phyloP scores from a whole-genome alignment of 1,139 yeast species.

The Meyerozyma elateridarum region DNA sequence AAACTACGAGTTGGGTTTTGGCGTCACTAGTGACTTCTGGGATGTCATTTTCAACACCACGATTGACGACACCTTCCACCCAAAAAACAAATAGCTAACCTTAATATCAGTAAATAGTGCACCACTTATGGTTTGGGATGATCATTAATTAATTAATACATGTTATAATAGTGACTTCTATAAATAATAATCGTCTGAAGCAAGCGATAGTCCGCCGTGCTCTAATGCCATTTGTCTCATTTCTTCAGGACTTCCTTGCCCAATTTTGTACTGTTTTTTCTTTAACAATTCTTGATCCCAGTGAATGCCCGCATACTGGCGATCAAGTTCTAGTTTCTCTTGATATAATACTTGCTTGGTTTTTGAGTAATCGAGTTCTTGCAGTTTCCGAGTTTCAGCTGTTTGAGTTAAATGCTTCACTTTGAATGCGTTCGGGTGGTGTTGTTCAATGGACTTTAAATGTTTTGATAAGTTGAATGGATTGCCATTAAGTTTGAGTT shows the following conservation, averaged over 20 bases:
- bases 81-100: conserved; percentile 9
- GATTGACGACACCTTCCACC: conserved; percentile 30
- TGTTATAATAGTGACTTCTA: too few species aligned
- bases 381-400: too few species aligned
- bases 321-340: neutral
- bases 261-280: conserved; percentile 1
- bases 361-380: too few species aligned
- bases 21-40: conserved; percentile 93
- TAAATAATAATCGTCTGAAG: neutral
- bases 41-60: conserved; percentile 82
- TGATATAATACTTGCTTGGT: neutral
- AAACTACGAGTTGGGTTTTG: conserved; percentile 93
- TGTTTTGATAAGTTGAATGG: too few species aligned
- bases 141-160: neutral
- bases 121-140: too few species aligned
- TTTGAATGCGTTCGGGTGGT: too few species aligned
- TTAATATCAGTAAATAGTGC: too few species aligned
- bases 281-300: neutral
- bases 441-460: too few species aligned
- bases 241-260: neutral
- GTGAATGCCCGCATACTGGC: neutral
- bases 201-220: neutral
- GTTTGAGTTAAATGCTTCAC: too few species aligned
- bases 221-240: conserved; percentile 1
- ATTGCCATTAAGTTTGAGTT: too few species aligned